Evolutionary conservation across 129 eudicot genomes (phyloP).

Genomic region (Calendula officinalis): DNA sequence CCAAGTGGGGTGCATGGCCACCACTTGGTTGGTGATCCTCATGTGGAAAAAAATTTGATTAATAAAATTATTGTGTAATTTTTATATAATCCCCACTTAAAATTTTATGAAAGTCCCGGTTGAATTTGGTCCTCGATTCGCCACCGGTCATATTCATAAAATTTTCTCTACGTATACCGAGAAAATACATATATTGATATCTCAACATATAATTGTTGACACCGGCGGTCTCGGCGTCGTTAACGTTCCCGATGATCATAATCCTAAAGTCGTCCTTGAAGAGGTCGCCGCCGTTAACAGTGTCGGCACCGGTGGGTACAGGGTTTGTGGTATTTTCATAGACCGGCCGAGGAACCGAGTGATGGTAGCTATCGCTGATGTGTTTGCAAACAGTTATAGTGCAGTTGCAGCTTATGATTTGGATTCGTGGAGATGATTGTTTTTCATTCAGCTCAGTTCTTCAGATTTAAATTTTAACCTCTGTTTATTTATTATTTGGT

Average conservation of each 20-base stretch:
- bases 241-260: conserved; percentile 30
- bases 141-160: too few species aligned
- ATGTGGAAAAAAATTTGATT: too few species aligned
- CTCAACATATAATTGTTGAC: too few species aligned
- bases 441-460: conserved; percentile 55
- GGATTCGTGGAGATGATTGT: conserved; percentile 62
- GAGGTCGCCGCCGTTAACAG: conserved; percentile 44
- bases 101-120: too few species aligned
- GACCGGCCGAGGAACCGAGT: conserved; percentile 65
- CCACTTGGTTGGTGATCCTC: too few species aligned
- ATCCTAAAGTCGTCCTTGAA: conserved; percentile 26
- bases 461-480: conserved; percentile 56
- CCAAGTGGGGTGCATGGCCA: too few species aligned
- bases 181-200: too few species aligned
- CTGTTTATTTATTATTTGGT: too few species aligned
- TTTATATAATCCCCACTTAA: too few species aligned
- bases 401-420: conserved; percentile 79
- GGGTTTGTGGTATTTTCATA: conserved; percentile 50
- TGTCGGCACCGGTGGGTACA: conserved; percentile 50
- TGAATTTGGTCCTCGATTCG: too few species aligned
- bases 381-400: conserved; percentile 53
- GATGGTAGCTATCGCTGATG: conserved; percentile 57
- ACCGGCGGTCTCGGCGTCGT: conserved; percentile 67
- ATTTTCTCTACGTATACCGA: too few species aligned
- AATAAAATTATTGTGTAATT: too few species aligned